phyloP scores from a whole-genome alignment of 2,329 filamentous ascomycete species.

The Chaetothyriales sp. region DNA sequence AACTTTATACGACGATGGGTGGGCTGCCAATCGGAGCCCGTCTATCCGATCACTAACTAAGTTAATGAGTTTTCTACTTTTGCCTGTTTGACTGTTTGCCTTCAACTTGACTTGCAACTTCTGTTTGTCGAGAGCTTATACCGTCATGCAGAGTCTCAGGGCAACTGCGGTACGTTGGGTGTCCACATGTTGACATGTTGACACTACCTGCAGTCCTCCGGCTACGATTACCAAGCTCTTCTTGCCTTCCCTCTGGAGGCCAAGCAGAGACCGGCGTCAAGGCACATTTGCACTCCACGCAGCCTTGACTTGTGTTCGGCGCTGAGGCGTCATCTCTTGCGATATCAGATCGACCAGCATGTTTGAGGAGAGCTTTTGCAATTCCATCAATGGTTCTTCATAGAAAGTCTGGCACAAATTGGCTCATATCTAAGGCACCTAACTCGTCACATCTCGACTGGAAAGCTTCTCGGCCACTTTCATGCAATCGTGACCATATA shows the following conservation, averaged over 20 bases:
- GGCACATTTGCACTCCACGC: conserved; percentile 6
- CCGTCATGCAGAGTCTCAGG: not conserved
- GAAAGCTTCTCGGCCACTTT: conserved; percentile 40
- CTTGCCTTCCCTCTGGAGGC: not conserved
- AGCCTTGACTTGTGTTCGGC: conserved; percentile 14
- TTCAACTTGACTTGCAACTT: not conserved
- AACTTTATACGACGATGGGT: not conserved
- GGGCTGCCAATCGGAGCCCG: not conserved
- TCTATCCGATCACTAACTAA: not conserved
- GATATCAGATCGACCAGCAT: conserved; percentile 28
- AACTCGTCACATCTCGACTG: too few species aligned
- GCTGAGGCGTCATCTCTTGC: conserved; percentile 23
- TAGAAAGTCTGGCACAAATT: conserved; percentile 32
- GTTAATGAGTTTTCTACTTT: not conserved
- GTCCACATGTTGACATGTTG: not conserved
- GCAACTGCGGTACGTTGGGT: not conserved
- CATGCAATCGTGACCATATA: conserved; percentile 52
- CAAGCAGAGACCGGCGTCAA: conserved; percentile 13
- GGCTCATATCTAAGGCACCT: not conserved
- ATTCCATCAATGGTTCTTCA: conserved; percentile 31
- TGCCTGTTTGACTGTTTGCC: not conserved
- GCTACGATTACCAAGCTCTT: not conserved
- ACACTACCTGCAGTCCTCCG: not conserved
- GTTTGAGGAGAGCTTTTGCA: conserved; percentile 35
- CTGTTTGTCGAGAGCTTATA: not conserved